Evolutionary conservation across 495 filamentous ascomycete species (phyloP), one percentile per base, ranked within the genome.

Genomic region (Chaetomium tenue): DNA sequence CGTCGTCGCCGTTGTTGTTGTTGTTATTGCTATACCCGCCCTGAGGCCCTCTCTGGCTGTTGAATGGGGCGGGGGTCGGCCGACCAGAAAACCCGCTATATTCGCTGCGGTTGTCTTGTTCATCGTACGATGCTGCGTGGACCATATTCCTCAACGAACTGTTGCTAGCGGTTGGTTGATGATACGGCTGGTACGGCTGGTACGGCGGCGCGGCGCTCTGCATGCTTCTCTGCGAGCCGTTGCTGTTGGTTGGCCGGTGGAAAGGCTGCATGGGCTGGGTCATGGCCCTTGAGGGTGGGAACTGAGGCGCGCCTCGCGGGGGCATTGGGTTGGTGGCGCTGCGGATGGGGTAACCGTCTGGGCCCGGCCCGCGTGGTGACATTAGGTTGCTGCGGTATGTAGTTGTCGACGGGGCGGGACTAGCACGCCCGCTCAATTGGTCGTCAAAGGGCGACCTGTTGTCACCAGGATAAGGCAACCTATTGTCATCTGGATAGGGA

Each of bases 251-350:
- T n/a, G 28, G 55, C 44, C 71, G 70, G 48, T 75, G 74, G 56
- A 66, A 63, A 12, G 74, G 51, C 51, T 63, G 72, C 54, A 78
- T 74, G 9, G 82, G 82, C 12, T 79, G 81, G 9, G 82, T 84
- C 79, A 83, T 80, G 60, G 82, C 81, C 25, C 82, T 68, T 53
- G 79, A 74, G 20, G 79, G 82, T 18, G 73, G 68, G 52, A 68
- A 75, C 60, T 67, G 75, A 18, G 68, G 68, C 9, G 58, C 63
- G 5, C 68, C 72, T 23, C 71, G 69, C 2, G 72, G 68, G 18
- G 71, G 71, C 48, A 75, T 63, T 4, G 75, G 77, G 44, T 69
- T 71, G 2, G 79, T 80, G 50, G 76, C 71, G 52, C 78, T 78
- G 48, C 78, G 74, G 63, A 75, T 53, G 23, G 77, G 76, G 39